These are phyloP conservation scores for Trypanosoma mega DNA, from an alignment of 208 protist species.

Conservation along the genomic window DNA sequence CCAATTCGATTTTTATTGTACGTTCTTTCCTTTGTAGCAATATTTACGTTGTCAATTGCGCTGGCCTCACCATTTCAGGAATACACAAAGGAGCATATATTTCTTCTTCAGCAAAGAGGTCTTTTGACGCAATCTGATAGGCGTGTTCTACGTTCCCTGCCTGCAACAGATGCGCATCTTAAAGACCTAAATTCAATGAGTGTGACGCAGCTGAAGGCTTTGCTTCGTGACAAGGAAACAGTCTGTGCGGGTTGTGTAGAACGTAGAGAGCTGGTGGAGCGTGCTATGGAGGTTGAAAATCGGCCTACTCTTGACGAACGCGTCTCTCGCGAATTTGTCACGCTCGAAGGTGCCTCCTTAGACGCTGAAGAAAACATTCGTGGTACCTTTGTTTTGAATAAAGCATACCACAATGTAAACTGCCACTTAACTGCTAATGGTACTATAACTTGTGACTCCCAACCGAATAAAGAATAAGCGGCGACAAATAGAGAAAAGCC, in stretches of 20 bases:
- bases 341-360: slow-evolving; percentile 30
- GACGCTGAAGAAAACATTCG: slow-evolving; percentile 4
- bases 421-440: slow-evolving; percentile 9
- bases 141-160: neutral
- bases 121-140: neutral
- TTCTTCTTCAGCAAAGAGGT: slow-evolving; percentile 8
- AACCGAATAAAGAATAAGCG: neutral
- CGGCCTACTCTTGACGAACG: slow-evolving; percentile 36
- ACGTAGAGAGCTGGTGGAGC: slow-evolving; percentile 39
- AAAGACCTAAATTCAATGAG: slow-evolving; percentile 14
- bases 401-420: slow-evolving; percentile 16
- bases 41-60: neutral
- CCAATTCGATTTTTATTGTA: neutral
- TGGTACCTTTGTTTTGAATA: slow-evolving; percentile 25
- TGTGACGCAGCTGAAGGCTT: slow-evolving; percentile 27
- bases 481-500: neutral
- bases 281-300: slow-evolving; percentile 32
- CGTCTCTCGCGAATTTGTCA: slow-evolving; percentile 40
- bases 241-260: slow-evolving; percentile 47
- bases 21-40: neutral
- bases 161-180: neutral
- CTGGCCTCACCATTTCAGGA: slow-evolving; percentile 8
- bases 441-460: slow-evolving; percentile 1
- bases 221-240: slow-evolving; percentile 37
- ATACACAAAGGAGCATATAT: slow-evolving; percentile 15